These are phyloP conservation scores for Forsythia suspensa DNA, from an alignment of 257 asterid species.

Conservation along the genomic window DNA sequence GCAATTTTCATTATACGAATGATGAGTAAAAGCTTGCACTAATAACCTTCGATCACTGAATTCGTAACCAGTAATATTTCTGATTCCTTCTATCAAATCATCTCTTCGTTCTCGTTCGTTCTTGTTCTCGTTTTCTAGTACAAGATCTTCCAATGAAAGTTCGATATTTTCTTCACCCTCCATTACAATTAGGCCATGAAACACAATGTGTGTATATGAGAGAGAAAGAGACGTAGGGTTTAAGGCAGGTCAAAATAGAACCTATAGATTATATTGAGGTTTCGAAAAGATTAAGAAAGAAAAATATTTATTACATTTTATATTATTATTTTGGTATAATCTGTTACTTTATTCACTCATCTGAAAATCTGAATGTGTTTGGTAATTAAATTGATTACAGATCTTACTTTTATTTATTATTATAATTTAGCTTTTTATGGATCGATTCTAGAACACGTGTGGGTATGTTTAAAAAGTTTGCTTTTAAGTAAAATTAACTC, in stretches of 20 bases:
- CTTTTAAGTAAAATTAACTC: background rate
- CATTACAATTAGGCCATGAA: background rate
- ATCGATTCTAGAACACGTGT: background rate
- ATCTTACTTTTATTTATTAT: too few species aligned
- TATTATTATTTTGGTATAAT: background rate
- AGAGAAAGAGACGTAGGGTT: background rate
- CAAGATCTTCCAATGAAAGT: background rate
- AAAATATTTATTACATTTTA: background rate
- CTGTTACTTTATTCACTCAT: background rate
- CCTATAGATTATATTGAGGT: background rate
- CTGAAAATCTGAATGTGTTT: background rate
- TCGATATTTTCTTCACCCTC: background rate
- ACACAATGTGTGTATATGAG: background rate
- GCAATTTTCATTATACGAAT: conserved; percentile 16
- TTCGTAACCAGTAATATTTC: conserved; percentile 32
- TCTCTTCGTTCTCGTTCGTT: background rate
- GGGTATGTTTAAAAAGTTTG: background rate
- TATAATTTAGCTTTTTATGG: background rate
- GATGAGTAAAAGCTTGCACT: conserved; percentile 45
- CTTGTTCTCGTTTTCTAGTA: background rate
- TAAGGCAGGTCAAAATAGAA: too few species aligned
- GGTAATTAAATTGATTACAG: background rate
- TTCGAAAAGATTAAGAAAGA: background rate
- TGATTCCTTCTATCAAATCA: conserved; percentile 12
- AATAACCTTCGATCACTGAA: conserved; percentile 31